Percentiles rank a stretch among this genome's conserved stretches.
Evolutionary conservation across 805 yeast species (phyloP).

Genomic region (Nakazawaea pomicola): DNA sequence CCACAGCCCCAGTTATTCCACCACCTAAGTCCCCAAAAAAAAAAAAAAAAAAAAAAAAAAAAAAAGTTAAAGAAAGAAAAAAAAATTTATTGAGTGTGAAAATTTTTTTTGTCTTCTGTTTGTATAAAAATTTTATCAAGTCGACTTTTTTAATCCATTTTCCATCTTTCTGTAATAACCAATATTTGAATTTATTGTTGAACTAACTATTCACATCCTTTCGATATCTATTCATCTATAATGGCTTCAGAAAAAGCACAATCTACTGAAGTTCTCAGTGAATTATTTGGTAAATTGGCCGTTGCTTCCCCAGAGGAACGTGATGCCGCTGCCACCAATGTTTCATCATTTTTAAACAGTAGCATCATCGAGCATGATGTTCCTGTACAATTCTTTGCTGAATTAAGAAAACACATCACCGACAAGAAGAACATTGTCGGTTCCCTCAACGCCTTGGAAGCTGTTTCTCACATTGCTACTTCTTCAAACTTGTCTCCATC

Average conservation of each 20-base stretch:
- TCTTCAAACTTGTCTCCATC: slow-evolving; percentile 77
- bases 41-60: too few species aligned
- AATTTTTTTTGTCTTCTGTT: too few species aligned
- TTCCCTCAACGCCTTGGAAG: slow-evolving; percentile 76
- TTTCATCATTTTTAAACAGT: slow-evolving; percentile 91
- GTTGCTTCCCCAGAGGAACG: slow-evolving; percentile 84
- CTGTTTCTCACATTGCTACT: slow-evolving; percentile 81
- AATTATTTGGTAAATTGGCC: slow-evolving; percentile 87
- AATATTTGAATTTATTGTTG: slow-evolving; percentile 4
- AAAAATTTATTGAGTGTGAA: too few species aligned
- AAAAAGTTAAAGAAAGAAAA: too few species aligned
- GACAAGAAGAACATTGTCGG: slow-evolving; percentile 69
- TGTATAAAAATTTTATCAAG: slow-evolving; percentile 2
- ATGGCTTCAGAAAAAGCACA: slow-evolving; percentile 54
- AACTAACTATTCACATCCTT: slow-evolving; percentile 1
- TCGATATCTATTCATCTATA: background rate
- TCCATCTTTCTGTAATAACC: background rate
- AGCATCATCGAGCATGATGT: slow-evolving; percentile 98
- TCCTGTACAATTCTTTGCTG: slow-evolving; percentile 80
- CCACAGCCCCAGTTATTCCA: too few species aligned
- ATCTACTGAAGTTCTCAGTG: slow-evolving; percentile 79
- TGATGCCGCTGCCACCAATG: slow-evolving; percentile 80
- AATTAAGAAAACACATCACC: slow-evolving; percentile 69
- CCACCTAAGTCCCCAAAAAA: too few species aligned
- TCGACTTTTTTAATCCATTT: background rate